Evolutionary conservation across 1,284 basidiomycete genomes (phyloP), one percentile per base, ranked within the genome.

Genomic region (Pterula multifida): DNA sequence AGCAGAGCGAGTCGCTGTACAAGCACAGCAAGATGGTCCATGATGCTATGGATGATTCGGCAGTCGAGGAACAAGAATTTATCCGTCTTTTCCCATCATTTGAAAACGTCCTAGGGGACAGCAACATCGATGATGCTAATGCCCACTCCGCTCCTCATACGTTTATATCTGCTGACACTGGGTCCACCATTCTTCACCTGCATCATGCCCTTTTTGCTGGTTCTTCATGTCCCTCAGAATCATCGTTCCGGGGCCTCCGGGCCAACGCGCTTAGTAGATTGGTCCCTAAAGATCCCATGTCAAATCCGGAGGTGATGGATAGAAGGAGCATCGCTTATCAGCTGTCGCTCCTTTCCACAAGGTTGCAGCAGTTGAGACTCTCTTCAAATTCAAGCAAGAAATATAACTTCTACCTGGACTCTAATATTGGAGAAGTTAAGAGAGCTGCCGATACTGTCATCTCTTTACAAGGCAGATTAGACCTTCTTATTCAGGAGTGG

Each of bases 11-110:
- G 35, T 88, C 87, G 47, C 65, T 98, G 17, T 99, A 97, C 71
- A 85, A 85, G 36, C 72, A 75, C 50, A 81, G 78, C 42, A 73
- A 73, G 50, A 65, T 76, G 24, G 75, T 81, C 26, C 68, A 88
- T 48, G 71, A 76, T 24, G 73, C 75, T 23, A 65, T 76, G 9
- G 76, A 75, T 11, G 94, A 93, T 54, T 79, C 79, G 9, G 86
- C 89, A 56, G 60, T 75, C 32, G 88, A 95, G 59, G 88, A 88
- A 62, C 71, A 74, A 53, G 94, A 97, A 59, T 90, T 96, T 61
- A 67, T 79, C 22, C 66, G 75, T 2, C 64, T 96, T 45, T 97
- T 98, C 65, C 92, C 94, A 1, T 79, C 81, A 19, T 97, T 85
- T 59, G 85, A 84, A 44, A 76, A 85, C 50, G 73, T 74, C 22